Base-by-base conservation (phyloP, 139 green algal species). In the Chlamydomonas eustigma region DNA sequence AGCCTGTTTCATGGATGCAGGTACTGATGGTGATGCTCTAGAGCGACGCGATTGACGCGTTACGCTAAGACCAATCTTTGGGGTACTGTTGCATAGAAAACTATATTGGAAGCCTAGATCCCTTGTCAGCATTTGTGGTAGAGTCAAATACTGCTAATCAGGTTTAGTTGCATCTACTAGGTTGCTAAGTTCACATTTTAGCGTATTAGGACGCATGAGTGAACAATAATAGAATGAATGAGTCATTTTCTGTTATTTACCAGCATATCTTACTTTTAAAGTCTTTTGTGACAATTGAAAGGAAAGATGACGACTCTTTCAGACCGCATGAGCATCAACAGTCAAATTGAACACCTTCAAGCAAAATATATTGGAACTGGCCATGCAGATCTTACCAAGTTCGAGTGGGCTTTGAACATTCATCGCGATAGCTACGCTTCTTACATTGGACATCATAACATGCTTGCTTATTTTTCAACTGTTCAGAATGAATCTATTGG, bases 391-490 rank as follows among this genome's bases (percentile, higher is more conserved):
- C 25, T 84, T 28, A 84, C 75, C 3, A 78, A 91, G 73, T 98
- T 97, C 67, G 95, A 99, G 87, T 99, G 96, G 96, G 88, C 90
- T 2, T 76, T 98, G 3, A 99, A 98, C 85, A 94, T 98, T 8
- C 95, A 99, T 76, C 80, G 96, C 0, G 96, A 99, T 86, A 98
- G 91, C 78, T 97, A 97, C 71, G 93, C 96, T 0, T 96, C 89
- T 0, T 97, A 97, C 77, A 83, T 98, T 0, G 96, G 95, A 2
- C 92, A 98, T 71, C 89, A 96, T 73, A 81, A 89, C 33, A 88
- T 98, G 79, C 65, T 97, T 2, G 66, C 83, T 0, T 99, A 99
- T 86, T 96, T 97, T 69, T 88, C 93, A 0, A 78, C 97, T 3
- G 95, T 93, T 31, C 90, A 98, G 85, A 98, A 98, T 80, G 94